A percentile compares a stretch with the other conserved stretches of the same genome.
phyloP scores from a whole-genome alignment of 176 grass and related monocot species.

The Alopecurus myosuroides region DNA sequence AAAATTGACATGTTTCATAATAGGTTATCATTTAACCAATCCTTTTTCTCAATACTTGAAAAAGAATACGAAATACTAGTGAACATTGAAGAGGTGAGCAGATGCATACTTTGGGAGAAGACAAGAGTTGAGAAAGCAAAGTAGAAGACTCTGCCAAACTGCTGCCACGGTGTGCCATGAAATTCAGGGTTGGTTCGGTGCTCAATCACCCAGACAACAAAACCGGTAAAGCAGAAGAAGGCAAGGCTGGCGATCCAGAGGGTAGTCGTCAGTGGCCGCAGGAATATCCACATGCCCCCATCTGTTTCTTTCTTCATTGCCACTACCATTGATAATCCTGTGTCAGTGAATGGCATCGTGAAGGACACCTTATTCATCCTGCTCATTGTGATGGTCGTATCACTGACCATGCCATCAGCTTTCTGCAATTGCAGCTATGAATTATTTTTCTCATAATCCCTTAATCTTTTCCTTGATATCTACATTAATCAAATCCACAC shows the following conservation, averaged over 20 bases:
- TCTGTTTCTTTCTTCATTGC: slow-evolving; percentile 30
- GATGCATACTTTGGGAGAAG: slow-evolving; percentile 68
- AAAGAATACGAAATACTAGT: background rate
- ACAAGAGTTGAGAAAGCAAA: slow-evolving; percentile 89
- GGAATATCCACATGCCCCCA: slow-evolving; percentile 77
- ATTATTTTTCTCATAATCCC: background rate
- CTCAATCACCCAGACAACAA: slow-evolving; percentile 81
- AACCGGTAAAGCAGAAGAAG: slow-evolving; percentile 83
- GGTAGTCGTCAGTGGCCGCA: slow-evolving; percentile 50
- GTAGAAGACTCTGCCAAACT: slow-evolving; percentile 81
- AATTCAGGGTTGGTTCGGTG: slow-evolving; percentile 69
- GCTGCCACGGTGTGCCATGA: slow-evolving; percentile 44
- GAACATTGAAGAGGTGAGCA: background rate
- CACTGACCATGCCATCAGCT: slow-evolving; percentile 50
- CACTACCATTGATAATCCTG: slow-evolving; percentile 77
- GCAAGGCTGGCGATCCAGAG: slow-evolving; percentile 66
- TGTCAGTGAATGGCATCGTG: slow-evolving; percentile 79
- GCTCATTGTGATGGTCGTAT: slow-evolving; percentile 61
- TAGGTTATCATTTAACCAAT: background rate
- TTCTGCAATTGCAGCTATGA: slow-evolving; percentile 16
- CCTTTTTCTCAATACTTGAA: background rate
- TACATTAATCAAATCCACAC: background rate
- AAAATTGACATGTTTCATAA: background rate
- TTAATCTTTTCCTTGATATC: background rate
- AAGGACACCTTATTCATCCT: slow-evolving; percentile 60